Conservation (phyloP, 805 yeast genomes). For the Pichia cabralensis region DNA sequence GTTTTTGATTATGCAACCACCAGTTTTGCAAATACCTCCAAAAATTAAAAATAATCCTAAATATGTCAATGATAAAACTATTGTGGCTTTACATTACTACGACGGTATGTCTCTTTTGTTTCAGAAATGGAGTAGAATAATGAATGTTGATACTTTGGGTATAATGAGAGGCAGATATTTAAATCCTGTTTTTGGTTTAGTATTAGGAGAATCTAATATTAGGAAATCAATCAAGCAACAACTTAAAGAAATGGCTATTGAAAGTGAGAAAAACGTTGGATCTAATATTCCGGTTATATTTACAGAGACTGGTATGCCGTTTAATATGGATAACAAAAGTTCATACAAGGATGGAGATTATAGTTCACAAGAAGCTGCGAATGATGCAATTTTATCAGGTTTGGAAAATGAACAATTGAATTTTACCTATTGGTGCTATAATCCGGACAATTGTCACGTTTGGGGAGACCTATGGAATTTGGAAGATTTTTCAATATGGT, state of each 20-base stretch:
- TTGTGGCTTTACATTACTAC: conserved; percentile 83
- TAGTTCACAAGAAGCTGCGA: conserved; percentile 65
- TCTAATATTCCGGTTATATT: conserved; percentile 57
- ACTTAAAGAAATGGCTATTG: conserved; percentile 53
- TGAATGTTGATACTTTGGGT: conserved; percentile 86
- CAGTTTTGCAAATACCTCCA: conserved; percentile 75
- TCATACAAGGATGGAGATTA: conserved; percentile 63
- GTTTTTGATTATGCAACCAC: conserved; percentile 67
- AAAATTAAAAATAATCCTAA: conserved; percentile 35
- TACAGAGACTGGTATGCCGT: conserved; percentile 97
- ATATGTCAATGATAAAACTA: conserved; percentile 52
- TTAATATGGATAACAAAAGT: conserved; percentile 78
- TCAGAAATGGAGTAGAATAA: conserved; percentile 74
- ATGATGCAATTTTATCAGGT: conserved; percentile 75
- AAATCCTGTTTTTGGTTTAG: conserved; percentile 65
- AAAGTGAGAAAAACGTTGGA: conserved; percentile 57
- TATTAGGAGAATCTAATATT: conserved; percentile 73
- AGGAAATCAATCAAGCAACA: conserved; percentile 64
- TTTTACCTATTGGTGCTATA: conserved; percentile 83
- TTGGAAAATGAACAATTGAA: conserved; percentile 64
- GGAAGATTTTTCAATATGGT: conserved; percentile 88
- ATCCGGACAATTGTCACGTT: conserved; percentile 59
- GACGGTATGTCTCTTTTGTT: conserved; percentile 93
- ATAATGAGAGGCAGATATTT: conserved; percentile 69
- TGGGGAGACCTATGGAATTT: conserved; percentile 93